Base-by-base conservation (phyloP, 2,329 filamentous ascomycete genomes). In the Botrytis aclada region DNA sequence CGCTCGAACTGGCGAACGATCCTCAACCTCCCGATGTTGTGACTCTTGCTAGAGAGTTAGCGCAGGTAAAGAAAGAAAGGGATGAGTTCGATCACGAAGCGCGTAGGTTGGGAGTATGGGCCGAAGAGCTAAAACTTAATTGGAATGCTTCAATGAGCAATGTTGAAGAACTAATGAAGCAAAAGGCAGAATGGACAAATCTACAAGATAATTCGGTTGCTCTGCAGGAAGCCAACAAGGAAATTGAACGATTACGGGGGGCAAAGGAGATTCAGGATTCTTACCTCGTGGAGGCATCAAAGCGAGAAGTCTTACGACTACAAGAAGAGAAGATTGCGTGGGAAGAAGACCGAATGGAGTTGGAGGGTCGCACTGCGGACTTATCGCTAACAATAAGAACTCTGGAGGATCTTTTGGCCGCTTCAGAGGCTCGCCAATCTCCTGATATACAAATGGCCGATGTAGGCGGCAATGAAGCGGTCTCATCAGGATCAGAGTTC, bases 1-100 rank as follows among this genome's bases (percentile, higher is more conserved):
- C 65, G 29, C 47, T 72, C 22, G 70, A 72, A 69, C 7, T 72
- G 4, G 56, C 65, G 18, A 39, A 61, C 34, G 47, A 32, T n/a
- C 20, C 32, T 39, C 32, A 20, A 25, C 34, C 39, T 60, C 18
- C 39, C 16, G 54, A 58, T 41, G 18, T 22, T 18, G 16, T 25
- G 37, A 37, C n/a, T 29, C 18, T 29, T 29, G 18, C 10, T 9
- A 29, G 18, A 2, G 9, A 69, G 16, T 39, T 72, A 10, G 16
- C 47, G 20, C 54, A 61, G 7, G n/a, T 51, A 20, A 41, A 22
- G 25, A 58, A 32, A 47, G 70, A 72, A 32, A 39, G 62, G 9
- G 70, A 69, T 61, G 16, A 54, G 45, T 47, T 25, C 12, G 12
- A 60, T 25, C 12, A 6, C 18, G 29, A 69, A 25, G 16, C n/a